Evolutionary conservation across 192 early-diverging fungal genomes (phyloP).

Genomic region (Phlyctochytrium bullatum): DNA sequence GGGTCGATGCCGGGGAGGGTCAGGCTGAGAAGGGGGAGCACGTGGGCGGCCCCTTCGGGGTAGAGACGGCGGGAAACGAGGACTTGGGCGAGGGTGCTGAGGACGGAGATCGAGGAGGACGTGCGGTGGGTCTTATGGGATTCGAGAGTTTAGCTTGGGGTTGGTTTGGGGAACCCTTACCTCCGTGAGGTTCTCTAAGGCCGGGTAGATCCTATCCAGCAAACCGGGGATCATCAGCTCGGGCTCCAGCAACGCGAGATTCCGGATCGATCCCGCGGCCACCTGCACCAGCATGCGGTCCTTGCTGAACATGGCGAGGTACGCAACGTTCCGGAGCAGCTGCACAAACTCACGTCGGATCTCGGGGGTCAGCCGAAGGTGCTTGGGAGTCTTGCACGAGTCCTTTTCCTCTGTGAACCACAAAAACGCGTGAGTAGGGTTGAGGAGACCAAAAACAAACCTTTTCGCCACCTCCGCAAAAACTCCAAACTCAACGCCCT

Average conservation of each 20-base stretch:
- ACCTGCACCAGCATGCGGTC: slow-evolving; percentile 59
- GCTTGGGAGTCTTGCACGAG: slow-evolving; percentile 62
- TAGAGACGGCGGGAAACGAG: slow-evolving; percentile 73
- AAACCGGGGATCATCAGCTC: slow-evolving; percentile 74
- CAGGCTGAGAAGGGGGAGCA: slow-evolving; percentile 73
- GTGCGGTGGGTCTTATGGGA: slow-evolving; percentile 95
- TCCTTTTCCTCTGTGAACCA: too few relatives aligned
- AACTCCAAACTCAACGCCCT: slow-evolving; percentile 67
- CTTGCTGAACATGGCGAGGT: slow-evolving; percentile 73
- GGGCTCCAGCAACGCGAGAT: slow-evolving; percentile 76
- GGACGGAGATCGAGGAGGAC: slow-evolving; percentile 71
- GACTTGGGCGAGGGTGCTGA: slow-evolving; percentile 68
- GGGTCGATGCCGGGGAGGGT: slow-evolving; percentile 88
- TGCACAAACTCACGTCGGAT: slow-evolving; percentile 61
- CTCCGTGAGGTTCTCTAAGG: slow-evolving; percentile 80
- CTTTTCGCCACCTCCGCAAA: slow-evolving; percentile 53
- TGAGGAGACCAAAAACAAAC: too few relatives aligned
- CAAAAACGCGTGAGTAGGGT: too few relatives aligned
- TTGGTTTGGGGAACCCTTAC: too few relatives aligned
- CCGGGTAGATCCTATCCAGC: slow-evolving; percentile 81
- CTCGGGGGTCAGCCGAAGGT: slow-evolving; percentile 55
- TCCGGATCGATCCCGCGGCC: slow-evolving; percentile 63
- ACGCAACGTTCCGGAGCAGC: slow-evolving; percentile 57
- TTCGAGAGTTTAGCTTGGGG: too few relatives aligned
- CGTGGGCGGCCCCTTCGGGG: slow-evolving; percentile 80